These are phyloP conservation scores for Antitrichia curtipendula DNA, from an alignment of 225 moss, liverwort and hornwort genomes.

Conservation along the genomic window DNA sequence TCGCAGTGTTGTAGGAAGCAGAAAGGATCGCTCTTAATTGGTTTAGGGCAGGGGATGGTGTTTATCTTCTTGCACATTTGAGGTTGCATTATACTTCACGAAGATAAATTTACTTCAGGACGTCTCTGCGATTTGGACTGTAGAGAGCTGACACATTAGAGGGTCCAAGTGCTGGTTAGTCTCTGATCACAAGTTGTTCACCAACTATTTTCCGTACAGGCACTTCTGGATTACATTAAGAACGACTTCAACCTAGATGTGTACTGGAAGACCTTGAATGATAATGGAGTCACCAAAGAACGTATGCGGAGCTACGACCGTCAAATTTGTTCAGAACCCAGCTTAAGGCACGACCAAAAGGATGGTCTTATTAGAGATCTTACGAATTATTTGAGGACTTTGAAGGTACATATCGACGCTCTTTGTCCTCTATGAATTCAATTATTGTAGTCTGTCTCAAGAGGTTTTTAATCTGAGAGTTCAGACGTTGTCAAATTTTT, in stretches of 20 bases:
- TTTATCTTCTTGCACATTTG: neutral
- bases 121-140: neutral
- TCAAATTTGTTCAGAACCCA: slow-evolving; percentile 84
- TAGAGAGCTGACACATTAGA: neutral
- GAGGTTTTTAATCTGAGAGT: neutral
- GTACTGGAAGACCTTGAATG: slow-evolving; percentile 91
- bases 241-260: slow-evolving; percentile 58
- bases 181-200: neutral
- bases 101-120: neutral
- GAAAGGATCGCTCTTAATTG: neutral
- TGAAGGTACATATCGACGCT: slow-evolving; percentile 41
- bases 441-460: neutral
- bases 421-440: neutral
- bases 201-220: slow-evolving; percentile 21
- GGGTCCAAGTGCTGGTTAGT: neutral
- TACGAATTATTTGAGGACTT: slow-evolving; percentile 72
- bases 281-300: slow-evolving; percentile 79
- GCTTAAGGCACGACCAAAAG: slow-evolving; percentile 49
- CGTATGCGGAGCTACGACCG: slow-evolving; percentile 90
- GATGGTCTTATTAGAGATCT: slow-evolving; percentile 72
- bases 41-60: neutral
- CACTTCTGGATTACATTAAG: slow-evolving; percentile 68
- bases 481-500: neutral
- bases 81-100: neutral
- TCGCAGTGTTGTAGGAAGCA: neutral